Base-by-base conservation (phyloP, 1,284 basidiomycete genomes). In the Pseudozyma tsukubaensis region DNA sequence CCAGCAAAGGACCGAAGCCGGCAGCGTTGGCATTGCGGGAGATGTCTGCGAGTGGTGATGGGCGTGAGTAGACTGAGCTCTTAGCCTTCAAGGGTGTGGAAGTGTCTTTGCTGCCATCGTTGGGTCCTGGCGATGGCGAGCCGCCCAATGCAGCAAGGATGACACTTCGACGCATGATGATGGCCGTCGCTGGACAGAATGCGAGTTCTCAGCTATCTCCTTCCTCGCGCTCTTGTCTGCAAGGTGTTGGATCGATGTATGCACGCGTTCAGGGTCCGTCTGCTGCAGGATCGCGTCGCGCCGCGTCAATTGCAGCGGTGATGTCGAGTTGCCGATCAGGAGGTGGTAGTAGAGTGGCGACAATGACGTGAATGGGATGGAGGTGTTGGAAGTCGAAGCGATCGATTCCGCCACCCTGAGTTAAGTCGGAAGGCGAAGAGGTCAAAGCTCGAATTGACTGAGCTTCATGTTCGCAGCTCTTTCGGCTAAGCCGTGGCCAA, bases 1-100 rank as follows among this genome's bases (percentile, higher is more conserved):
- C 79, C 0, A 79, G 65, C 1, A 79, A 66, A 0, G 76, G 62
- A 9, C 78, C 80, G 45, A 74, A 83, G 0, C 79, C 79, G 18
- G 77, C 81, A 19, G 77, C 78, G 29, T 71, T 78, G 42, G 78
- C 78, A 34, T 62, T 76, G 37, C 69, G 65, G 7, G 69, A 68
- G 42, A 63, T 40, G 24, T 76, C 73, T 8, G 61, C 49, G 8
- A 72, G 36, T 11, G 64, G 71, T 13, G 59, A 66, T 36, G 57
- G 35, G 10, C 61, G 64, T 4, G 62, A 61, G 35, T 50, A 57
- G 4, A 55, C 54, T 4, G 60, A 63, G 24, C 60, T 40, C 37
- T 61, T 72, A 19, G 39, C 54, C 37, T 60, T 64, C 42, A 65
- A 40, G 0, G 59, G 53, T 5, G 62, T 59, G 5, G 42, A 16